Base-by-base conservation (phyloP, 2,329 filamentous ascomycete genomes). In the Pestalotiopsis sp. region DNA sequence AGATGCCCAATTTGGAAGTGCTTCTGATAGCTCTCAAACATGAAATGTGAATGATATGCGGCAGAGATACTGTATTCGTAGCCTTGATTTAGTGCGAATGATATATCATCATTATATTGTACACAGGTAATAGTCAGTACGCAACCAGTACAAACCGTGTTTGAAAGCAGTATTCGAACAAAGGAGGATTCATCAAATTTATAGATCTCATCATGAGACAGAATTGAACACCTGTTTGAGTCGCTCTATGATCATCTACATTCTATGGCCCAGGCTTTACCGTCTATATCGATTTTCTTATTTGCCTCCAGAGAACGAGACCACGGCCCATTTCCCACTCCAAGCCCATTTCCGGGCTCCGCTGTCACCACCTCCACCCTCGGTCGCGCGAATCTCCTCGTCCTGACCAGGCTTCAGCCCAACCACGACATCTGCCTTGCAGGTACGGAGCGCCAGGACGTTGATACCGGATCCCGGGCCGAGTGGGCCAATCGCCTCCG, bases 301-400 rank as follows among this genome's bases (percentile, higher is more conserved):
- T 78, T 92, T 92, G 0, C 92, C 92, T 73, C 91, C 87, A 61
- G 87, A 94, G 75, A 95, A 94, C 38, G 93, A 94, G 4, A 97
- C 91, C n/a, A 98, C 94, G 5, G 95, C 95, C 93, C 94, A 98
- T 81, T 98, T 98, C 57, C 95, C 95, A 76, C 89, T 92, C 95
- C 95, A 98, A 0, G 94, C 95, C 95, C 95, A 98, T 79, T 93
- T 92, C 68, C 96, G 87, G 27, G 89, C 87, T 79, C 92, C 80
- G 72, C 87, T 83, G 70, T 94, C 90, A 17, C 91, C 92, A 3
- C 92, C 93, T 1, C 92, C 93, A 17, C 86, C 90, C 66, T 93
- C 90, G 66, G 83, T 86, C 9, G 87, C 84, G 73, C 87, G 90
- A 66, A 98, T 84, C 78, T 91, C 89, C 82, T 98, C 94, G 76